phyloP scores from a whole-genome alignment of 2,329 filamentous ascomycete species.

The Diplodia corticola region DNA sequence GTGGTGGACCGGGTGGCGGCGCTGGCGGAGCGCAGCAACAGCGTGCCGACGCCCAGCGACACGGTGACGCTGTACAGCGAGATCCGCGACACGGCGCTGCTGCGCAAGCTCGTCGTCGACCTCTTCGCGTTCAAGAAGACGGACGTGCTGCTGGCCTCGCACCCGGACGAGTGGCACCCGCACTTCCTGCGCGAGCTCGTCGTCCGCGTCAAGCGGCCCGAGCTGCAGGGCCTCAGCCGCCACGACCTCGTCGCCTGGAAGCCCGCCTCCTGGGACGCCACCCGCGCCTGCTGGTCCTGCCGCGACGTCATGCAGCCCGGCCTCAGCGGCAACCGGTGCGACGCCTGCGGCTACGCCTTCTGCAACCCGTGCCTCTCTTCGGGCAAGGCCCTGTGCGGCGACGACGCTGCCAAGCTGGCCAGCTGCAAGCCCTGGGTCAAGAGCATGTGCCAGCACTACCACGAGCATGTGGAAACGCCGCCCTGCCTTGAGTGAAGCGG shows the following conservation, averaged over 20 bases:
- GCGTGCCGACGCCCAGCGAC: slow-evolving; percentile 51
- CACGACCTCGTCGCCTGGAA: slow-evolving; percentile 43
- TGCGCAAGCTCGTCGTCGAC: slow-evolving; percentile 48
- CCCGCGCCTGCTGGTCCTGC: slow-evolving; percentile 42
- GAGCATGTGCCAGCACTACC: slow-evolving; percentile 38
- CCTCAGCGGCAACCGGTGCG: slow-evolving; percentile 41
- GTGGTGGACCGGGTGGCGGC: slow-evolving; percentile 46
- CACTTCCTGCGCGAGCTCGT: slow-evolving; percentile 49
- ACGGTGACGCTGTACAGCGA: slow-evolving; percentile 51
- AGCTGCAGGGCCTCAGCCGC: slow-evolving; percentile 43
- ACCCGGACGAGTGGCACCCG: slow-evolving; percentile 52
- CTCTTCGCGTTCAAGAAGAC: slow-evolving; percentile 56
- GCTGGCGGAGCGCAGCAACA: slow-evolving; percentile 50
- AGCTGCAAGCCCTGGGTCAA: slow-evolving; percentile 42
- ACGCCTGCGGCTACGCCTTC: slow-evolving; percentile 44
- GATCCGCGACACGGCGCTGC: slow-evolving; percentile 41
- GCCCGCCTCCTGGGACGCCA: slow-evolving; percentile 37
- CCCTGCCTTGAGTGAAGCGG: slow-evolving; percentile 29
- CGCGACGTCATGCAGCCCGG: slow-evolving; percentile 42
- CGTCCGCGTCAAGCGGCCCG: slow-evolving; percentile 49
- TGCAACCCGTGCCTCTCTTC: slow-evolving; percentile 42
- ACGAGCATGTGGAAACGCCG: slow-evolving; percentile 42
- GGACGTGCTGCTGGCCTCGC: slow-evolving; percentile 48
- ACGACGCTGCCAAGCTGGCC: slow-evolving; percentile 30
- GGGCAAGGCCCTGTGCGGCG: slow-evolving; percentile 29